Evolutionary conservation across 2,329 filamentous ascomycete genomes (phyloP), one percentile per base, ranked within the genome.

Genomic region (Alternaria burnsii): DNA sequence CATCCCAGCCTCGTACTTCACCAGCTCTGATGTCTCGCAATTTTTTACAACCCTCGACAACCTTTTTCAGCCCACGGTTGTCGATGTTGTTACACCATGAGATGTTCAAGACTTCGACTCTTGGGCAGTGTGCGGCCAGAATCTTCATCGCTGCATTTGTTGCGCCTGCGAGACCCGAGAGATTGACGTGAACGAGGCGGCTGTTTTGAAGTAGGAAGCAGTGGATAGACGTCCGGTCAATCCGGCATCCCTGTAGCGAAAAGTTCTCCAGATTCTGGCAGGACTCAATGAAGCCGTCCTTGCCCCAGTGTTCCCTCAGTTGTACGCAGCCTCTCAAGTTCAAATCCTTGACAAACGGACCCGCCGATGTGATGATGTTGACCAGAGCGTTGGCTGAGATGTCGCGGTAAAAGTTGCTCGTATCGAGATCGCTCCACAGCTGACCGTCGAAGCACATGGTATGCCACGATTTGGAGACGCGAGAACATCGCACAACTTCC

Each of bases 321-420:
- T 98, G 95, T 34, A 97, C 87, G 75, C 94, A 99, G 26, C 95
- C 95, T 68, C 94, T 84, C 3, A 99, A 85, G 72, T 98, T 98
- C 55, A 99, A 84, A 70, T 97, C 89, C 68, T 91, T 91, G 55
- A 98, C 88, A 71, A 98, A 99, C 0, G 94, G 92, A 0, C 94
- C 95, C 1, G 93, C 93, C 4, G 89, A 85, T 1, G 89, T 87
- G 72, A 98, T 93, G 63, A 98, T 93, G 72, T 91, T 93, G 57
- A 93, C 88, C 48, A 99, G 81, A 0, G 92, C 91, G 65, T 92
- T 89, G 22, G 91, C 91, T 0, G 94, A 90, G 66, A 98, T 98
- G 53, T 93, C 87, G 65, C 86, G 87, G 75, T 98, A 97, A 78
- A 94, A 98, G 51, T 91, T 89, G 8, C 93, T 90, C 2, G 92